These are phyloP conservation scores for Candida takata DNA, from an alignment of 805 yeast genomes.

Conservation along the genomic window DNA sequence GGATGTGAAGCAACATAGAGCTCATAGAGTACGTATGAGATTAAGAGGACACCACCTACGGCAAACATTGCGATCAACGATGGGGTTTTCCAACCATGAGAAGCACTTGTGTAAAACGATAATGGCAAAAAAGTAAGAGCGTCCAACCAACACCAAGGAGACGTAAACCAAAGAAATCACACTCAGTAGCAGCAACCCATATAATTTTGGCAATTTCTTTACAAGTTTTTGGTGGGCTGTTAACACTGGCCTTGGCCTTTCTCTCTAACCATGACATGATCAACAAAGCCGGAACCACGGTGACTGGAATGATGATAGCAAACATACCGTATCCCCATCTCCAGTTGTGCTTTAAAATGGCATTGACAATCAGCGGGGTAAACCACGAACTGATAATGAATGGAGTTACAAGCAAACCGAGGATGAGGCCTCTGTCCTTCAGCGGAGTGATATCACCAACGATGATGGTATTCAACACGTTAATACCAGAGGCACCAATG, in stretches of 20 bases:
- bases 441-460: constrained; percentile 34
- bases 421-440: constrained; percentile 31
- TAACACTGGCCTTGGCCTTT: constrained; percentile 21
- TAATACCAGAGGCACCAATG: constrained; percentile 32
- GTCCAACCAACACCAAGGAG: constrained; percentile 34
- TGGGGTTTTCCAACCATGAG: constrained; percentile 30
- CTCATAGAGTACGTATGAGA: constrained; percentile 31
- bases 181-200: constrained; percentile 24
- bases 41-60: constrained; percentile 32
- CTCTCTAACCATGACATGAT: constrained; percentile 29
- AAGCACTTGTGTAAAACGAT: constrained; percentile 28
- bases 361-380: constrained; percentile 32
- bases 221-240: constrained; percentile 2
- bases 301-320: constrained; percentile 38
- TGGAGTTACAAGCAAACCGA: constrained; percentile 32
- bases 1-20: constrained; percentile 30
- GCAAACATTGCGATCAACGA: constrained; percentile 38
- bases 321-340: constrained; percentile 49
- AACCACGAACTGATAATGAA: constrained; percentile 36
- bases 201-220: constrained; percentile 4
- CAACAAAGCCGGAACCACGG: constrained; percentile 27
- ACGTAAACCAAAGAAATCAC: constrained; percentile 33
- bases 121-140: constrained; percentile 34
- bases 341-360: constrained; percentile 34
- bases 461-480: constrained; percentile 27